These are phyloP conservation scores for Albizia julibrissin DNA, from an alignment of 306 rosid genomes.

Conservation along the genomic window DNA sequence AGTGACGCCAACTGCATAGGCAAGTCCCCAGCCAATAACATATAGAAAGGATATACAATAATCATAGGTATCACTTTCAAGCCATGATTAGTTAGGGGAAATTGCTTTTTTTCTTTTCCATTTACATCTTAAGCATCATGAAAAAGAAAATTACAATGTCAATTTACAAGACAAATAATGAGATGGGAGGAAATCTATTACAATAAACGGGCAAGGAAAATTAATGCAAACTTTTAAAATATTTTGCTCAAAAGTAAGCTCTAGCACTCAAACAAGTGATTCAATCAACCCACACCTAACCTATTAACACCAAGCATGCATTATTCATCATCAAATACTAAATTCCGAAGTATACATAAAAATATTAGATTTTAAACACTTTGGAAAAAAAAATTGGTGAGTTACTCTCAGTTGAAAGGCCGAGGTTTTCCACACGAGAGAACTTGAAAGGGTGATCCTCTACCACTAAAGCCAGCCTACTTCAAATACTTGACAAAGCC, in stretches of 20 bases:
- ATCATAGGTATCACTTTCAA: neutral
- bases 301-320: neutral
- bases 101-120: neutral
- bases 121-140: no score
- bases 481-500: constrained; percentile 38
- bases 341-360: neutral
- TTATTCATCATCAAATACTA: neutral
- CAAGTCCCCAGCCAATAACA: no score
- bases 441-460: constrained; percentile 32
- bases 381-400: neutral
- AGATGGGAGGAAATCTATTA: no score
- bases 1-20: no score
- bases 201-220: no score
- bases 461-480: constrained; percentile 18
- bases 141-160: no score
- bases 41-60: no score
- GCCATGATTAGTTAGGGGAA: neutral
- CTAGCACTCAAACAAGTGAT: neutral
- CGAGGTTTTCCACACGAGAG: constrained; percentile 55
- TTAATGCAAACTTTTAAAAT: neutral
- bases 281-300: neutral
- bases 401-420: constrained; percentile 57
- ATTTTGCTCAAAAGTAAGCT: neutral
- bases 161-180: no score
- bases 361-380: neutral